These are phyloP conservation scores for Emydomyces testavorans DNA, from an alignment of 2,329 filamentous ascomycete genomes.

Conservation along the genomic window DNA sequence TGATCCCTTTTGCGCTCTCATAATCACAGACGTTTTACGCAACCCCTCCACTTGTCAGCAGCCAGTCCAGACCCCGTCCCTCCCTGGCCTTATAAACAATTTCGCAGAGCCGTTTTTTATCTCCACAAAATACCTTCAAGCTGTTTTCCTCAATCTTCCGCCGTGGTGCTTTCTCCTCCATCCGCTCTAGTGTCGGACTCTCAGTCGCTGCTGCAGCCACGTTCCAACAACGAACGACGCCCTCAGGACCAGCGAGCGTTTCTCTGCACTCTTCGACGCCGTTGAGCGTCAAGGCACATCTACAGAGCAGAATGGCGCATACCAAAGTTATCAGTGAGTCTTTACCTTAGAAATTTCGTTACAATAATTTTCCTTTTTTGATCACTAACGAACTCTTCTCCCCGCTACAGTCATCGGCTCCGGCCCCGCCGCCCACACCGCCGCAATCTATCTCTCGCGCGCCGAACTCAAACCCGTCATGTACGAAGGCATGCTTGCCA, in stretches of 20 bases:
- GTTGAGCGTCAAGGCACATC: constrained; percentile 31
- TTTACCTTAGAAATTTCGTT: neutral
- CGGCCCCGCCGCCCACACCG: constrained; percentile 92
- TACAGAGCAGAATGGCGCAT: constrained; percentile 59
- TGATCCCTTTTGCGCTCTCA: neutral
- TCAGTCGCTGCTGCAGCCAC: constrained; percentile 62
- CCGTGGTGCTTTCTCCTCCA: constrained; percentile 49
- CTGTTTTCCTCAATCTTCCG: constrained; percentile 80
- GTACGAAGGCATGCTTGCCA: constrained; percentile 96
- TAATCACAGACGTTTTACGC: neutral
- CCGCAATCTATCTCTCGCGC: constrained; percentile 88
- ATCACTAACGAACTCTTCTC: constrained; percentile 14
- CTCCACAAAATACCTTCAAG: constrained; percentile 52
- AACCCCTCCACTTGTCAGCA: neutral
- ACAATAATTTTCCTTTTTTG: constrained; percentile 13
- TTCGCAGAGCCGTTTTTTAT: constrained; percentile 9
- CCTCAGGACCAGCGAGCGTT: constrained; percentile 24
- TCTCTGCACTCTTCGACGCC: constrained; percentile 29
- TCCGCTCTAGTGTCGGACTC: constrained; percentile 62
- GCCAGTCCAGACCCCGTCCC: constrained; percentile 14
- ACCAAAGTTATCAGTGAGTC: constrained; percentile 77
- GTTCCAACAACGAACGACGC: constrained; percentile 49
- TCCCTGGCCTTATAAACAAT: constrained; percentile 13
- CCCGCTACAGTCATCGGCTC: constrained; percentile 61
- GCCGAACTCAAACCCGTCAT: constrained; percentile 90